These are phyloP conservation scores for Arabidopsis suecica DNA, from an alignment of 345 rosid species.

Conservation along the genomic window DNA sequence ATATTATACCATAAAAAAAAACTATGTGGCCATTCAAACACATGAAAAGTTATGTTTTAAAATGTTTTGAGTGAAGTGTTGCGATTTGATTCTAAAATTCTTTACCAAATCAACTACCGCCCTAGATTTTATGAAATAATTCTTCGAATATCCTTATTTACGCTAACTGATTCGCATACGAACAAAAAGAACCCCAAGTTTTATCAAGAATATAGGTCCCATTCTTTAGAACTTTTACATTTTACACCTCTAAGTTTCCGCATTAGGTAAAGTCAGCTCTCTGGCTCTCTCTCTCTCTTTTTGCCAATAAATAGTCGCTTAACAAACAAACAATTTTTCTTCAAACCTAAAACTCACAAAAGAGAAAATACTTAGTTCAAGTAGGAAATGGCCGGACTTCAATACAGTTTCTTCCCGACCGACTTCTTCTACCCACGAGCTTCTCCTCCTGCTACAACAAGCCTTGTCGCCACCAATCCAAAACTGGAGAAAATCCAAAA, in stretches of 20 bases:
- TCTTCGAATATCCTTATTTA: slow-evolving; percentile 36
- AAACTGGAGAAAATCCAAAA: slow-evolving; percentile 16
- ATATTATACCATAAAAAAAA: neutral
- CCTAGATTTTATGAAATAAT: slow-evolving; percentile 15
- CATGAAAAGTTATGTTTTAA: slow-evolving; percentile 5
- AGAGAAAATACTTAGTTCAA: neutral
- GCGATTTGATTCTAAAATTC: neutral
- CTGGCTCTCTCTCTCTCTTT: neutral
- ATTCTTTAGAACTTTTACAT: neutral
- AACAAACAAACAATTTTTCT: neutral
- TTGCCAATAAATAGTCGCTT: slow-evolving; percentile 39
- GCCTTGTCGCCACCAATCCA: slow-evolving; percentile 19
- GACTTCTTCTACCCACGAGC: slow-evolving; percentile 63
- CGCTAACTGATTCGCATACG: slow-evolving; percentile 14
- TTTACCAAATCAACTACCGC: slow-evolving; percentile 7
- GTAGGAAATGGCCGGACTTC: slow-evolving; percentile 53
- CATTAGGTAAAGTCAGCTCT: slow-evolving; percentile 7
- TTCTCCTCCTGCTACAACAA: slow-evolving; percentile 32
- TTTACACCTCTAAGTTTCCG: slow-evolving; percentile 5
- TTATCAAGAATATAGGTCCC: neutral
- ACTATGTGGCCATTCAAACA: slow-evolving; percentile 16
- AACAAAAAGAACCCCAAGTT: slow-evolving; percentile 4
- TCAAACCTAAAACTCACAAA: slow-evolving; percentile 17
- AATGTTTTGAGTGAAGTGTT: slow-evolving; percentile 24
- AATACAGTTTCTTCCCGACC: slow-evolving; percentile 59